phyloP scores from a whole-genome alignment of 306 rosid genomes.

The Phaseolus lunatus region DNA sequence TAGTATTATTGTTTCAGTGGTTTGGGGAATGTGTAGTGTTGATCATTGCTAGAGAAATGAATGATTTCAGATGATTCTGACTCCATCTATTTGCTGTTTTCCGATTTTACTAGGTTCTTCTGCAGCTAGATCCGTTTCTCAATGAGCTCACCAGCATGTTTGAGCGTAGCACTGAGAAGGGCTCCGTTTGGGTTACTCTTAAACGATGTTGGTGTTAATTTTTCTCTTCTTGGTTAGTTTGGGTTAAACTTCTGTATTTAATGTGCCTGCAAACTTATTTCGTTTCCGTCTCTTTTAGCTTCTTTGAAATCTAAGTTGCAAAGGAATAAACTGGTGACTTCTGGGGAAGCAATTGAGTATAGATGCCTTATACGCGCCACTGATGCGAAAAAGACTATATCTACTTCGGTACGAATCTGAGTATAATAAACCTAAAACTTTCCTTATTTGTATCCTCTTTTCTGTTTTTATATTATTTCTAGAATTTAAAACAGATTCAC shows the following conservation, averaged over 20 bases:
- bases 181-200: slow-evolving; percentile 97
- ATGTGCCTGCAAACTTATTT: slow-evolving; percentile 36
- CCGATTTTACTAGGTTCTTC: slow-evolving; percentile 64
- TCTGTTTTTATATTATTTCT: background rate
- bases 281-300: slow-evolving; percentile 52
- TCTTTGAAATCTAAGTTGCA: slow-evolving; percentile 80
- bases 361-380: slow-evolving; percentile 96
- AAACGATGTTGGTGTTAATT: slow-evolving; percentile 72
- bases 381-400: slow-evolving; percentile 86
- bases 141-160: slow-evolving; percentile 97
- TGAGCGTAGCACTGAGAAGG: slow-evolving; percentile 76
- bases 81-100: background rate
- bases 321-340: slow-evolving; percentile 68
- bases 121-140: slow-evolving; percentile 92
- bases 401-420: slow-evolving; percentile 74
- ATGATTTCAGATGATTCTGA: slow-evolving; percentile 26
- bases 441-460: background rate
- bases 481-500: slow-evolving; percentile 17
- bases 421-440: background rate
- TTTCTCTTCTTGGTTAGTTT: background rate
- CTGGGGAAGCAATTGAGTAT: slow-evolving; percentile 75
- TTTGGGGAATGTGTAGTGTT: background rate
- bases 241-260: slow-evolving; percentile 4
- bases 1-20: background rate
- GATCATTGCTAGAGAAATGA: background rate